A percentile compares a stretch with the other conserved stretches of the same genome.
phyloP scores from a whole-genome alignment of 1,139 yeast species.

The Blastobotrys malaysiensis region DNA sequence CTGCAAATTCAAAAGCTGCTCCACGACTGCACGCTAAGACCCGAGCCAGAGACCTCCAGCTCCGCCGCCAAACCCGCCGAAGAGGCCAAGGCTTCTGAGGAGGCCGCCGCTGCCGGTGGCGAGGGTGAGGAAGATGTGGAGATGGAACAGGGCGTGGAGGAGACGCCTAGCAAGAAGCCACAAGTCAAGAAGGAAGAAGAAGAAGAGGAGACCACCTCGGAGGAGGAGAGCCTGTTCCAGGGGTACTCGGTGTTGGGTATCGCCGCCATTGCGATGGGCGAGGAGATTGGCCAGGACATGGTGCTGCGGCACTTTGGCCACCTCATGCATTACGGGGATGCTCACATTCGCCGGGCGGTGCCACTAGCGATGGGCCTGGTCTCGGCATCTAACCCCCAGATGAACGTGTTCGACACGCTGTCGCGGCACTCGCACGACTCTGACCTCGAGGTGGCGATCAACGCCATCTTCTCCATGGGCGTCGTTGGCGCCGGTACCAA shows the following conservation, averaged over 20 bases:
- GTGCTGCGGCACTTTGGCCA: conserved; percentile 95
- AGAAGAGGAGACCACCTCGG: conserved; percentile 31
- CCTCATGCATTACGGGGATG: conserved; percentile 95
- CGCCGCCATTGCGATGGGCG: conserved; percentile 96
- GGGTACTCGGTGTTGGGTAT: conserved; percentile 93
- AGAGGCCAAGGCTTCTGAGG: conserved; percentile 36
- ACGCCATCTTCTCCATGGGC: conserved; percentile 96
- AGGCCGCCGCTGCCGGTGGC: conserved; percentile 5
- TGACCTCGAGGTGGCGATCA: conserved; percentile 90
- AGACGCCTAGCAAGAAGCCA: conserved; percentile 8
- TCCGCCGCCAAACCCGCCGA: too few species aligned
- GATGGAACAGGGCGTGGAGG: conserved; percentile 25
- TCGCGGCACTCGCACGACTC: conserved; percentile 96
- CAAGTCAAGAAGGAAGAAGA: conserved; percentile 28
- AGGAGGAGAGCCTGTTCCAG: conserved; percentile 62
- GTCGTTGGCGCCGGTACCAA: conserved; percentile 98
- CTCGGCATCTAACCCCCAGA: conserved; percentile 90
- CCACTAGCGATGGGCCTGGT: conserved; percentile 97
- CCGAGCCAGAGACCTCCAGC: conserved; percentile 31
- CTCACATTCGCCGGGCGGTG: conserved; percentile 86
- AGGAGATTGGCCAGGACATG: conserved; percentile 97
- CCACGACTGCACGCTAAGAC: conserved; percentile 69
- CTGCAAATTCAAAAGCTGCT: conserved; percentile 86
- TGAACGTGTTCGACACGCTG: conserved; percentile 94
- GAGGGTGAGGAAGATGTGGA: conserved; percentile 10